Conservation (phyloP, 805 yeast genomes). For the Ascoidea asiatica region DNA sequence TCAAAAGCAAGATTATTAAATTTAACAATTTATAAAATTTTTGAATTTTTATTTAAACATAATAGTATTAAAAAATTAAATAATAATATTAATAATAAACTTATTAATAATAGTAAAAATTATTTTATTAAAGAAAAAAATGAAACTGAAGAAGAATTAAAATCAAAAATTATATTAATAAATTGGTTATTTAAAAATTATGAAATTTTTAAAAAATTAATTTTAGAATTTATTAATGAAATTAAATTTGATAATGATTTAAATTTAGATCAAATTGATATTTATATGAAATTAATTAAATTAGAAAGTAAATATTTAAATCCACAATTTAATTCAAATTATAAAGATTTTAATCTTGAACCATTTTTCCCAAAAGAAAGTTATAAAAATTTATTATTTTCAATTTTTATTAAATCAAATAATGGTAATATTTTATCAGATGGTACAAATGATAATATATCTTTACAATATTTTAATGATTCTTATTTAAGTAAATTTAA, state of each 20-base stretch:
- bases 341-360: too few species aligned
- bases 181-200: constrained; percentile 55
- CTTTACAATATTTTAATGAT: constrained; percentile 41
- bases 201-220: constrained; percentile 31
- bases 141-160: constrained; percentile 19
- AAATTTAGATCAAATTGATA: constrained; percentile 40
- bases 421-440: constrained; percentile 29
- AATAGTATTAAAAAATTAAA: constrained; percentile 24
- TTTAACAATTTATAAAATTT: constrained; percentile 29
- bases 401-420: constrained; percentile 21
- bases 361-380: constrained; percentile 50
- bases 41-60: constrained; percentile 31
- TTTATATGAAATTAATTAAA: constrained; percentile 38
- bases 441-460: constrained; percentile 32
- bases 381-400: constrained; percentile 27
- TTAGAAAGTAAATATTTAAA: constrained; percentile 42
- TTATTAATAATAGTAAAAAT: too few species aligned
- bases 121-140: too few species aligned
- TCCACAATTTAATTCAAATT: constrained; percentile 25
- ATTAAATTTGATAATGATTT: constrained; percentile 28
- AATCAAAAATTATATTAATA: constrained; percentile 33
- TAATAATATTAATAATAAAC: too few species aligned
- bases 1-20: constrained; percentile 25
- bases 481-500: constrained; percentile 43
- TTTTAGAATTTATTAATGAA: constrained; percentile 28